These are phyloP conservation scores for Dioscorea zingiberensis DNA, from an alignment of 106 monocot species.

Conservation along the genomic window DNA sequence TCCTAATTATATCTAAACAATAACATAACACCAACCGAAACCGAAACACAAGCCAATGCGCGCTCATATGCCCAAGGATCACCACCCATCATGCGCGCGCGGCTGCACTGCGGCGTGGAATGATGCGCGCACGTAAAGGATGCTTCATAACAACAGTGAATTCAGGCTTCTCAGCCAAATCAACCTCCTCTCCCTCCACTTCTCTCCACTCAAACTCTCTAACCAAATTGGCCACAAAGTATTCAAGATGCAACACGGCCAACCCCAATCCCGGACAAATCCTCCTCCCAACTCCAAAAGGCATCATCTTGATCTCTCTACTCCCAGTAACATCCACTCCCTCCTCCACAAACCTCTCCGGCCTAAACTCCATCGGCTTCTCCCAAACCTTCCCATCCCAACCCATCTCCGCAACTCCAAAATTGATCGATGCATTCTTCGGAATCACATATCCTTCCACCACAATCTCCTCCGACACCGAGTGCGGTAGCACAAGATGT, in stretches of 20 bases:
- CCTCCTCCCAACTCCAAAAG: slow-evolving; percentile 17
- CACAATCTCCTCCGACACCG: slow-evolving; percentile 17
- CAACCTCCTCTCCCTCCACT: slow-evolving; percentile 17
- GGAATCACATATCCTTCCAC: slow-evolving; percentile 31
- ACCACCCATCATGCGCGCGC: too few relatives aligned
- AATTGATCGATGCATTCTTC: slow-evolving; percentile 14
- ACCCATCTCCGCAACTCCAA: slow-evolving; percentile 30
- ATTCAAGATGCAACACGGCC: slow-evolving; percentile 14
- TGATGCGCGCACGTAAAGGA: slow-evolving; percentile 7
- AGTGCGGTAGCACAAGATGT: slow-evolving; percentile 29
- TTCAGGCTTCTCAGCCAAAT: slow-evolving; percentile 7
- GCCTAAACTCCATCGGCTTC: slow-evolving; percentile 27
- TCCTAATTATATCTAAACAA: too few relatives aligned
- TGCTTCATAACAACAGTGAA: slow-evolving; percentile 3
- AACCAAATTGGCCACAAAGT: not conserved
- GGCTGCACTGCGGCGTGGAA: not conserved
- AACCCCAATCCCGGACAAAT: slow-evolving; percentile 17
- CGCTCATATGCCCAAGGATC: too few relatives aligned
- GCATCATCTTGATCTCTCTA: slow-evolving; percentile 30
- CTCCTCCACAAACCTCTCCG: slow-evolving; percentile 28
- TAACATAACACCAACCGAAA: too few relatives aligned
- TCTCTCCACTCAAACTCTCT: not conserved
- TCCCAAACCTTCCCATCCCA: slow-evolving; percentile 31
- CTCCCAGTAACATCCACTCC: slow-evolving; percentile 16
- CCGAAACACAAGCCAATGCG: too few relatives aligned